Evolutionary conservation across 78 protist genomes (phyloP), one percentile per base, ranked within the genome.

Genomic region (Planoprotostelium fungivorum): DNA sequence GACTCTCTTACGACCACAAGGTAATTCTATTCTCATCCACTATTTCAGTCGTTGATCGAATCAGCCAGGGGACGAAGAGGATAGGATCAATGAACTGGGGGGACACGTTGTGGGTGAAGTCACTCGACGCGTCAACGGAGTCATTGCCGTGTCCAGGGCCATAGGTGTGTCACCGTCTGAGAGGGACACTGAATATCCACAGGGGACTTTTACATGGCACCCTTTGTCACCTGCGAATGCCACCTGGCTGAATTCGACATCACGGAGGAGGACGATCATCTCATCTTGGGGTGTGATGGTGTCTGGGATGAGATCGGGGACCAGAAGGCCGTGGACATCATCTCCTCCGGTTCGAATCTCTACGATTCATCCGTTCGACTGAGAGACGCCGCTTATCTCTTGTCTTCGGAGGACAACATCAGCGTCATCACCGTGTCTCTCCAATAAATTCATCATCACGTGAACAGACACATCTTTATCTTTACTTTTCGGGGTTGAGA

Each of bases 271-370:
- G 96, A 91, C 83, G 92, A 93, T 34, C 94, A 89, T 38, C 28
- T 95, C 31, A 89, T 97, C 25, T 39, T 97, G 36, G 99, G 98
- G 34, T 97, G 98, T 38, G 99, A 97, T 83, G 99, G 99, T 28
- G 83, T 97, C 86, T 97, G 98, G 98, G 99, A 97, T 84, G 98
- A 96, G 73, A 38, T 97, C 28, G 63, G 88, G 86, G 96, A 97
- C 89, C 93, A 97, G 86, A 87, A 91, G 73, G 96, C 91, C n/a
- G 96, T 94, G 35, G 88, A 36, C 29, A 86, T 93, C 10, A 97
- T 97, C 36, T 0, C 83, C 31, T 34, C 10, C 34, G 1, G 35
- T 16, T 84, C 90, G n/a, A 1, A 31, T 1, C 84, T 63, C 16
- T 31, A 35, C 87, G 89, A 88, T 1, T 92, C 93, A 23, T 87